Conservation (phyloP, 306 rosid species). For the Datisca glomerata region DNA sequence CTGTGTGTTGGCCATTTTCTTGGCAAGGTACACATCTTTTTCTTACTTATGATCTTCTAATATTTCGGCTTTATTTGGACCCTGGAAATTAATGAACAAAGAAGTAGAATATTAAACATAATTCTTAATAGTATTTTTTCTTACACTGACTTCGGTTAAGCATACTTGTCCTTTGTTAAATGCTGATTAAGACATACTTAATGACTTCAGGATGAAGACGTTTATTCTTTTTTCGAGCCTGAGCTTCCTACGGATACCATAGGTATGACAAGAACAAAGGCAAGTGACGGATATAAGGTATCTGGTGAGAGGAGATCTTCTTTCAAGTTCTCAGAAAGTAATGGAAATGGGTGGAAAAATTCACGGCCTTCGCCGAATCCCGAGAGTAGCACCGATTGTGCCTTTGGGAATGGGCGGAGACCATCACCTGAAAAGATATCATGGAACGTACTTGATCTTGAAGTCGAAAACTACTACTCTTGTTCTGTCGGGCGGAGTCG, state of each 20-base stretch:
- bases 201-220: conserved; percentile 79
- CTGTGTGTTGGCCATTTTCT: conserved; percentile 91
- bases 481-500: conserved; percentile 79
- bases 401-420: conserved; percentile 20
- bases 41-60: no score
- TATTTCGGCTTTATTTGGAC: no score
- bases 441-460: conserved; percentile 89
- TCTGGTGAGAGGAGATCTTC: conserved; percentile 44
- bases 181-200: conserved; percentile 2
- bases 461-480: conserved; percentile 85
- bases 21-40: conserved; percentile 48
- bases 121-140: no score
- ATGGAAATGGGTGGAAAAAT: conserved; percentile 37
- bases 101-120: no score
- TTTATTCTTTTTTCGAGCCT: conserved; percentile 86
- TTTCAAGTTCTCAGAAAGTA: conserved; percentile 35
- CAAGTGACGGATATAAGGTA: conserved; percentile 38
- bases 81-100: background rate
- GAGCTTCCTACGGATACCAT: conserved; percentile 43
- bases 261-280: conserved; percentile 41
- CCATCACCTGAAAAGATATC: conserved; percentile 54
- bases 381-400: conserved; percentile 45
- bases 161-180: background rate
- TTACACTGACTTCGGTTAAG: background rate
- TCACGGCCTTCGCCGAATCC: conserved; percentile 24